A percentile compares a stretch with the other conserved stretches of the same genome.
phyloP scores from a whole-genome alignment of 495 filamentous ascomycete genomes.

The Lepidopterella palustris region DNA sequence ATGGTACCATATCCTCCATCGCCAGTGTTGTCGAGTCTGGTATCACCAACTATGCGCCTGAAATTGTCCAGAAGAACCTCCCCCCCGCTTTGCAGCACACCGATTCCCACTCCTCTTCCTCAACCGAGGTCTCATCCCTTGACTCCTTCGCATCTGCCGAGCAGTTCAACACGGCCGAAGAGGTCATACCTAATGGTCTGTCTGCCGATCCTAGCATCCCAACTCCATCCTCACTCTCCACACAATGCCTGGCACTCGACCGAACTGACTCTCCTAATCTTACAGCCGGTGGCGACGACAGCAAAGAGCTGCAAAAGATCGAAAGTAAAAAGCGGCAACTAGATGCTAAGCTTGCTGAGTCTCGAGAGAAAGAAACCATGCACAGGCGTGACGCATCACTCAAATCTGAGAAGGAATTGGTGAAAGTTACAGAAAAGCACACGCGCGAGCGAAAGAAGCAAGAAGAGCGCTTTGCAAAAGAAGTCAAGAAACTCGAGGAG shows the following conservation, averaged over 20 bases:
- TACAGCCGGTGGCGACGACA: constrained; percentile 46
- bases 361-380: constrained; percentile 41
- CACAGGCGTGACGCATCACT: constrained; percentile 46
- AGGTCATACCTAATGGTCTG: background rate
- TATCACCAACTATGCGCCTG: constrained; percentile 8
- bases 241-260: constrained; percentile 24
- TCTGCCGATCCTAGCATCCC: background rate
- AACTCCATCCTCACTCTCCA: constrained; percentile 10
- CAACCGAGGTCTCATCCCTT: constrained; percentile 13
- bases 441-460: constrained; percentile 53
- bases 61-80: constrained; percentile 4
- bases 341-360: constrained; percentile 57
- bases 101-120: constrained; percentile 11
- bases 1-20: constrained; percentile 11
- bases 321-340: constrained; percentile 62
- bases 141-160: constrained; percentile 37
- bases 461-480: constrained; percentile 57
- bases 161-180: constrained; percentile 27
- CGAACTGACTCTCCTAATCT: constrained; percentile 31
- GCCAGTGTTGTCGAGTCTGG: constrained; percentile 7
- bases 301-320: constrained; percentile 67
- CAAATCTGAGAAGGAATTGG: constrained; percentile 41
- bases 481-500: constrained; percentile 56
- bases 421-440: constrained; percentile 53
- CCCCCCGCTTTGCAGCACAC: constrained; percentile 8